These are phyloP conservation scores for Penicillium crystallinum DNA, from an alignment of 495 filamentous ascomycete genomes.

Conservation along the genomic window DNA sequence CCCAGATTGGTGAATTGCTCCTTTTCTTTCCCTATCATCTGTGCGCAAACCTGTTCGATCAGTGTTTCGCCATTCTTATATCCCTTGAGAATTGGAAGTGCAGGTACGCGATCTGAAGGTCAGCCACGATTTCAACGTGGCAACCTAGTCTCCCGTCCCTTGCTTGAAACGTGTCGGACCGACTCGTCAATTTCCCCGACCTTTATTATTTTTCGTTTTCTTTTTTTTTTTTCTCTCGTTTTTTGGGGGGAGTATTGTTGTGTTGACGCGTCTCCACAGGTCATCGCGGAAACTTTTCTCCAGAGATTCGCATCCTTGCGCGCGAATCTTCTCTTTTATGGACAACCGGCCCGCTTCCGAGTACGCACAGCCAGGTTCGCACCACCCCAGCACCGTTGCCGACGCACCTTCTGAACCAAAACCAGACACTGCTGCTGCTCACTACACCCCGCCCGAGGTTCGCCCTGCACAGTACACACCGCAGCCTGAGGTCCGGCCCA, in stretches of 20 bases:
- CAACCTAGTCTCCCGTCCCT: conserved; percentile 28
- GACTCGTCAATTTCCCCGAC: conserved; percentile 32
- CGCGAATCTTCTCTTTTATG: conserved; percentile 39
- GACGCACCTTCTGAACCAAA: conserved; percentile 71
- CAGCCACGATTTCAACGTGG: conserved; percentile 24
- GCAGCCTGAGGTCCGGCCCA: conserved; percentile 72
- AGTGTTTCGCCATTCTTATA: conserved; percentile 6
- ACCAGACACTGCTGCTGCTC: conserved; percentile 79
- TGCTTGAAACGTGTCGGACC: conserved; percentile 24
- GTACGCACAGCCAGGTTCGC: conserved; percentile 99
- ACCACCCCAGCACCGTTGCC: conserved; percentile 49
- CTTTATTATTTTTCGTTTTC: no score
- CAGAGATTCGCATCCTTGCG: conserved; percentile 9
- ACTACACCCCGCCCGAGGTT: conserved; percentile 40
- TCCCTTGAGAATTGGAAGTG: background rate
- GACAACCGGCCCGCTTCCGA: conserved; percentile 91
- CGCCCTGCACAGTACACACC: conserved; percentile 51
- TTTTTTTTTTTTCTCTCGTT: no score
- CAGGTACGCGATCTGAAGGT: conserved; percentile 4
- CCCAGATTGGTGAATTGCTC: background rate
- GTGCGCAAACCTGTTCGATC: conserved; percentile 2
- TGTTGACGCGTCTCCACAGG: conserved; percentile 16
- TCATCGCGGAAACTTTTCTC: background rate
- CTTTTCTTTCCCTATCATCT: background rate
- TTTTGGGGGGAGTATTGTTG: background rate